Conservation (phyloP, 2,329 filamentous ascomycete genomes). For the Diaporthe ilicicola region DNA sequence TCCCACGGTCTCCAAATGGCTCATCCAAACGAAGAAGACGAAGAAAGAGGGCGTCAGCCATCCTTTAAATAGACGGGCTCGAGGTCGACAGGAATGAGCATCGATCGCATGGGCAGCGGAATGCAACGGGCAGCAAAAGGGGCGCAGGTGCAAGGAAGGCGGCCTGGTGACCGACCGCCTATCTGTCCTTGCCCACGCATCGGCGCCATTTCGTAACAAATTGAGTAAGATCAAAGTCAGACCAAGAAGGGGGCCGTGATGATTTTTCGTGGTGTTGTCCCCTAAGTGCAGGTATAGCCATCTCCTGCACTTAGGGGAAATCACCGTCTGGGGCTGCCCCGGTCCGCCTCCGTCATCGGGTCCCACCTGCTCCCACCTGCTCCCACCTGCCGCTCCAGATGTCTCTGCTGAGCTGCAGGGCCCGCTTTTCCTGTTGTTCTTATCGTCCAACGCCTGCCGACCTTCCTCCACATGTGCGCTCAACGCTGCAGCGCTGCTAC, state of each 20-base stretch:
- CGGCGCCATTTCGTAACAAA: conserved; percentile 20
- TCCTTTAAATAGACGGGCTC: conserved; percentile 13
- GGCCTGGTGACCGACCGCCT: conserved; percentile 17
- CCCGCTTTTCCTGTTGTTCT: background rate
- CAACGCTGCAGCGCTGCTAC: no score
- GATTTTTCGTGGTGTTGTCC: conserved; percentile 29
- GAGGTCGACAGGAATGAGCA: background rate
- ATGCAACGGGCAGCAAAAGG: conserved; percentile 1
- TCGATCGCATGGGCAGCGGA: background rate
- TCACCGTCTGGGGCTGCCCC: conserved; percentile 8
- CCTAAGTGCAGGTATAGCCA: conserved; percentile 29
- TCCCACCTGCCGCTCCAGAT: conserved; percentile 19
- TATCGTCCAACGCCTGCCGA: background rate
- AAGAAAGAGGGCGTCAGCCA: background rate
- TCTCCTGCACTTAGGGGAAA: conserved; percentile 29
- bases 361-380: conserved; percentile 9
- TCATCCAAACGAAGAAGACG: background rate
- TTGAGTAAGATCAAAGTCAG: conserved; percentile 25
- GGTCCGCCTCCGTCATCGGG: conserved; percentile 16
- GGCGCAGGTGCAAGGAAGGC: background rate
- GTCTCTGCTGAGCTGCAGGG: conserved; percentile 8
- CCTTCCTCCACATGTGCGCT: no score
- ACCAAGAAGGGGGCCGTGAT: conserved; percentile 25
- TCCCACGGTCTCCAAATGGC: conserved; percentile 1
- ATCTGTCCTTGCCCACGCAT: conserved; percentile 1